Evolutionary conservation across 2,329 filamentous ascomycete species (phyloP), one percentile per base, ranked within the genome.

Genomic region (Microdochium paspali): DNA sequence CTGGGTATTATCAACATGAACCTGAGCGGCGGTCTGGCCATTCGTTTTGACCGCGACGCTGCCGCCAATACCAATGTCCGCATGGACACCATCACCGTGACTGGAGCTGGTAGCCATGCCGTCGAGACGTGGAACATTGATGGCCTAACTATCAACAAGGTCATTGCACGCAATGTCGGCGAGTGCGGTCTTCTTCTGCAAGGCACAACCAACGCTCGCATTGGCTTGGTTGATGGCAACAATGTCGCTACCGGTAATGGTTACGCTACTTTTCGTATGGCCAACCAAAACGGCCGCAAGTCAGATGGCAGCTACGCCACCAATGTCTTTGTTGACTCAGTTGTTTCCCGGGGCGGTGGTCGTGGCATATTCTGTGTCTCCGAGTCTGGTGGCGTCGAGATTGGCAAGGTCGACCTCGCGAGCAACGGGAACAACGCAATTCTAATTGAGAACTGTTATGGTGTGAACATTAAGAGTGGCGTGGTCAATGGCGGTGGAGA

Each of bases 61-160:
- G 70, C 74, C 3, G 66, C 68, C 28, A 79, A 76, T 61, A 63
- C 60, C 15, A 75, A 77, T 51, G 76, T 80, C 7, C 68, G 61
- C 25, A 80, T 80, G 67, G 75, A 68, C 46, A 64, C 60, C 26
- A 71, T 80, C 52, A 68, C 52, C 5, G 72, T 79, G 23, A 76
- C 66, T 0, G 75, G 76, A 3, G 74, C 76, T 7, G 64, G 71
- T 5, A 76, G 71, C 55, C 77, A 80, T 55, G 75, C 74, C 2
- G 73, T 80, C 28, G 77, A 80, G 61, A 76, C 72, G 0, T 80
- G 75, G 73, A 80, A 80, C 58, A 79, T 80, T 39, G 70, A 79
- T 51, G 71, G 72, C 10, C 66, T 80, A 2, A 65, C 58, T 1
- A 73, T 80, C 54, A 67, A 68, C 53, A 61, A 65, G 18, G 76